Evolutionary conservation across 495 filamentous ascomycete genomes (phyloP).

Genomic region (Xylaria venustula): DNA sequence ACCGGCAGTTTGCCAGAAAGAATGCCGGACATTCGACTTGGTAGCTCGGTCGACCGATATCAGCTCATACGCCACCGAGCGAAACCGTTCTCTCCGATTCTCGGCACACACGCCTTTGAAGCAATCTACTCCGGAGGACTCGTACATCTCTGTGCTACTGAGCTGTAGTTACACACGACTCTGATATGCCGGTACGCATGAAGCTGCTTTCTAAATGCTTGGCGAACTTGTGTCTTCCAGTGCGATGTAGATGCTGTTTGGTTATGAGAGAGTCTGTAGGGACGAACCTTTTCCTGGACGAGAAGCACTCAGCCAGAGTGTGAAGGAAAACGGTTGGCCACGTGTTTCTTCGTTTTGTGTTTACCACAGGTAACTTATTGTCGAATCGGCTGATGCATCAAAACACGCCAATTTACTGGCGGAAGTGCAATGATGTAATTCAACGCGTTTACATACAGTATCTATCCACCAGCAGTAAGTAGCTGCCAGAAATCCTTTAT

Average conservation of each 20-base stretch:
- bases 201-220: not conserved
- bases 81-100: not conserved
- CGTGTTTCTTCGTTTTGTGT: not conserved
- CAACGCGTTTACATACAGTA: not conserved
- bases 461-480: too few relatives aligned
- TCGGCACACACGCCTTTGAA: not conserved
- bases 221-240: conserved; percentile 8
- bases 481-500: too few relatives aligned
- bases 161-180: not conserved
- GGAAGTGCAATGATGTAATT: not conserved
- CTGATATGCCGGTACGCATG: not conserved
- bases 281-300: not conserved
- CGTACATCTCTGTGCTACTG: not conserved
- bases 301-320: not conserved
- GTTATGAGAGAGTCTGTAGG: too few relatives aligned
- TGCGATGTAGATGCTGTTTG: too few relatives aligned
- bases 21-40: not conserved
- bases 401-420: too few relatives aligned
- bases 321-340: not conserved
- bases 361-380: not conserved
- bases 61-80: not conserved
- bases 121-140: not conserved
- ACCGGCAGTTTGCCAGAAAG: not conserved
- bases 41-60: not conserved
- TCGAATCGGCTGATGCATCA: not conserved